Conservation (phyloP, 164 flowering plant species). For the Saururus chinensis region DNA sequence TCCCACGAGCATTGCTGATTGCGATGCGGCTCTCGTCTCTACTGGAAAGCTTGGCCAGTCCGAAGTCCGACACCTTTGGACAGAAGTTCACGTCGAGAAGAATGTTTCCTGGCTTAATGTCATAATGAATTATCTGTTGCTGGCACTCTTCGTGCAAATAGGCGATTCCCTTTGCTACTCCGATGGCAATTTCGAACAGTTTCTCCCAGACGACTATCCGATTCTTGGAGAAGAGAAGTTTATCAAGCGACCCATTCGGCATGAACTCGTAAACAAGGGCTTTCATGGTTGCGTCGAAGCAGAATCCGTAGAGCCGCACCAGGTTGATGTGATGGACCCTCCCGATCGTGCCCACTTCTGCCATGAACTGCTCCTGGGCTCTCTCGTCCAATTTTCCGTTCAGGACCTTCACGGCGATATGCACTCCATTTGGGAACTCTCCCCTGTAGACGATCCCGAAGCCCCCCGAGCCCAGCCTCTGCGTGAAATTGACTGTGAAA, state of each 20-base stretch:
- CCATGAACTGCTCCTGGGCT: conserved; percentile 19
- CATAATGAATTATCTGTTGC: conserved; percentile 22
- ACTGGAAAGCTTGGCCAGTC: conserved; percentile 18
- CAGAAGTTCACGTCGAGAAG: conserved; percentile 8
- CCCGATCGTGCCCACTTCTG: conserved; percentile 24
- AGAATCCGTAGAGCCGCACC: conserved; percentile 19
- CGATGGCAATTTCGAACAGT: conserved; percentile 13
- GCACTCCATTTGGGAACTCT: conserved; percentile 10
- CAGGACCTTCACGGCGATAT: conserved; percentile 22
- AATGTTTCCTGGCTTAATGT: conserved; percentile 20
- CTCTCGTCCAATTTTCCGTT: conserved; percentile 3
- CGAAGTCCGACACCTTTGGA: conserved; percentile 26
- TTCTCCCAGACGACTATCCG: conserved; percentile 3
- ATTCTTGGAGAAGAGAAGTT: conserved; percentile 10
- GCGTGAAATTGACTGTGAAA: conserved; percentile 11
- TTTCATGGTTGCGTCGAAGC: conserved; percentile 5
- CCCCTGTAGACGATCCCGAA: conserved; percentile 24
- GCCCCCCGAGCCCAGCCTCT: conserved; percentile 21
- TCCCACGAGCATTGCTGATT: conserved; percentile 12
- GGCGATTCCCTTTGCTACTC: conserved; percentile 20
- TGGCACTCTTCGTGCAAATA: conserved; percentile 28
- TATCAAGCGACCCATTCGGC: conserved; percentile 25
- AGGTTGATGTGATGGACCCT: conserved; percentile 20
- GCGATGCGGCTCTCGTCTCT: conserved; percentile 12
- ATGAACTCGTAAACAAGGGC: conserved; percentile 26